Evolutionary conservation across 2,329 filamentous ascomycete genomes (phyloP).

Genomic region (Pezicula carpinea): DNA sequence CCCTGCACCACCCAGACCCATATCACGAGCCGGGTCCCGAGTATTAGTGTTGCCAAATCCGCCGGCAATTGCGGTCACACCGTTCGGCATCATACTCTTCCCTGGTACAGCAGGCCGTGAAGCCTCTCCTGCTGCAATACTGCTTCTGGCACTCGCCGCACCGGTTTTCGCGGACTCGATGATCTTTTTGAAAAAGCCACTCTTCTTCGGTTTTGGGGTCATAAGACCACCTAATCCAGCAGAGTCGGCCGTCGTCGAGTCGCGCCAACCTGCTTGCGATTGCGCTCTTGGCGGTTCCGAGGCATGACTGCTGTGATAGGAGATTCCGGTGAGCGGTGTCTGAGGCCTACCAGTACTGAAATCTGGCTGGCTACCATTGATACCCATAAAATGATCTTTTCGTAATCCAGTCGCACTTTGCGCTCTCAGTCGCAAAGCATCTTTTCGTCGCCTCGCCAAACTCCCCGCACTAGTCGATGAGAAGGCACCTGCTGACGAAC

Average conservation of each 20-base stretch:
- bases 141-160: conserved; percentile 82
- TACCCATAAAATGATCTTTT: conserved; percentile 34
- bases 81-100: conserved; percentile 19
- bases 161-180: conserved; percentile 91
- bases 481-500: conserved; percentile 81
- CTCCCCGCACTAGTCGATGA: conserved; percentile 95
- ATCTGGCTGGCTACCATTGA: conserved; percentile 22
- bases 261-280: conserved; percentile 59
- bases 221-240: conserved; percentile 76
- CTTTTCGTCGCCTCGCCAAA: conserved; percentile 73
- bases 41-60: conserved; percentile 34
- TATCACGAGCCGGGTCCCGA: conserved; percentile 58
- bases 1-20: conserved; percentile 55
- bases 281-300: conserved; percentile 48
- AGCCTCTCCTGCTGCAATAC: conserved; percentile 62
- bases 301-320: conserved; percentile 82
- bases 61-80: conserved; percentile 48
- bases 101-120: conserved; percentile 29
- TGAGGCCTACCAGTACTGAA: conserved; percentile 50
- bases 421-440: conserved; percentile 42
- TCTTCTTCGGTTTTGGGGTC: conserved; percentile 72
- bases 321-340: conserved; percentile 70
- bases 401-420: conserved; percentile 62
- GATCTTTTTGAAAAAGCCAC: conserved; percentile 93
- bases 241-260: conserved; percentile 41